Evolutionary conservation across 257 asterid genomes (phyloP).

Genomic region (Solanum sitiens): DNA sequence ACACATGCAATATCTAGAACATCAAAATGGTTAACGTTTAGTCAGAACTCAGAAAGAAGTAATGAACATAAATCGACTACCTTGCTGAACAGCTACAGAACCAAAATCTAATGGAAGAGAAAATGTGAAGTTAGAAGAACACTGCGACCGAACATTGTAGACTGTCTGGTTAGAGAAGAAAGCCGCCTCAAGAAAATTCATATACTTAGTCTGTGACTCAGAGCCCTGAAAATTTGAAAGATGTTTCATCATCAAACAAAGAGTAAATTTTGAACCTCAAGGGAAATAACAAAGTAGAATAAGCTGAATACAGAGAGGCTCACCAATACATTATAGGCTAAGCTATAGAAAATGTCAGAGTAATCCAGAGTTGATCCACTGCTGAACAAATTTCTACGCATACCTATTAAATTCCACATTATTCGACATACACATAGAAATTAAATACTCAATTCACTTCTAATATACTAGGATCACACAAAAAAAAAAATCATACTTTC

Average conservation of each 20-base stretch:
- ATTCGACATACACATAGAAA: not conserved
- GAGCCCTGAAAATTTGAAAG: not conserved
- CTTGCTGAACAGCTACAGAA: not conserved
- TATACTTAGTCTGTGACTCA: not conserved
- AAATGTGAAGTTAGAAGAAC: not conserved
- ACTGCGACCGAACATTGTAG: not conserved
- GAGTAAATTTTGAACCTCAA: not conserved
- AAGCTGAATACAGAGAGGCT: not conserved
- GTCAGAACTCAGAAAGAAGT: not conserved
- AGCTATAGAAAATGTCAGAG: not conserved
- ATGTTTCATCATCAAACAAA: not conserved
- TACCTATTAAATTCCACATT: not conserved
- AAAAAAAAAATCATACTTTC: not conserved
- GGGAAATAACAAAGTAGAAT: not conserved
- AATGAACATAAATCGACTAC: not conserved
- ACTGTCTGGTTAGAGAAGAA: not conserved
- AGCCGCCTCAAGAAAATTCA: not conserved
- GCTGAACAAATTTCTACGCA: not conserved
- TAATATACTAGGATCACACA: not conserved
- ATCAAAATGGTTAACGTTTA: not conserved
- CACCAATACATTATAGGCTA: not conserved
- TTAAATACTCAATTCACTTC: not conserved
- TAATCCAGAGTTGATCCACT: not conserved
- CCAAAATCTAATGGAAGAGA: not conserved
- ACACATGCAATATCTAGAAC: not conserved